Evolutionary conservation across 129 eudicot genomes (phyloP).

Genomic region (Chrysanthemum makinoi): DNA sequence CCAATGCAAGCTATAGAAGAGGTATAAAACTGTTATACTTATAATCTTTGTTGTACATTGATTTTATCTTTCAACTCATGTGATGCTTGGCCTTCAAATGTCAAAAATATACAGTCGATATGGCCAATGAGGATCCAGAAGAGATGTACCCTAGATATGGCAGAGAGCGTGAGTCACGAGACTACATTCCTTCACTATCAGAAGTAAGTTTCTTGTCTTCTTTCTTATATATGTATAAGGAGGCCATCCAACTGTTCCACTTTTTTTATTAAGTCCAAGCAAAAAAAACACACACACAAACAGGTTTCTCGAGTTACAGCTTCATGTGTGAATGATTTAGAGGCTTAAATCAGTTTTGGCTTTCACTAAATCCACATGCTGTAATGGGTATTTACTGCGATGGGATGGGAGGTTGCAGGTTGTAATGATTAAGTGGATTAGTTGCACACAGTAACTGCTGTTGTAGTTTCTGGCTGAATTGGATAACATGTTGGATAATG

Average conservation of each 20-base stretch:
- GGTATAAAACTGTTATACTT: slow-evolving; percentile 20
- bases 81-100: slow-evolving; percentile 1
- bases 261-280: background rate
- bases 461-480: background rate
- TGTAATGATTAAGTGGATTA: slow-evolving; percentile 30
- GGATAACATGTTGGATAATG: background rate
- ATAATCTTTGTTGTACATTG: background rate
- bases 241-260: no score
- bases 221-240: background rate
- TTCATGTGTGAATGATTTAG: slow-evolving; percentile 16
- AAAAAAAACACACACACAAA: slow-evolving; percentile 10
- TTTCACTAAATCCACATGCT: slow-evolving; percentile 15
- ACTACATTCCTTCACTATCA: slow-evolving; percentile 44
- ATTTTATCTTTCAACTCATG: background rate
- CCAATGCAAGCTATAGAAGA: slow-evolving; percentile 41
- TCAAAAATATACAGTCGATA: slow-evolving; percentile 21
- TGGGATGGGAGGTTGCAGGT: slow-evolving; percentile 20
- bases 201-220: slow-evolving; percentile 24
- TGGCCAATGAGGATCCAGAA: slow-evolving; percentile 32
- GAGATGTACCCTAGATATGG: slow-evolving; percentile 43
- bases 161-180: slow-evolving; percentile 41
- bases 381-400: slow-evolving; percentile 17
- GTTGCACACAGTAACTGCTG: background rate
- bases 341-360: slow-evolving; percentile 35
- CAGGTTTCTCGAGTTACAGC: slow-evolving; percentile 18